Evolutionary conservation across 2,329 filamentous ascomycete species (phyloP), one percentile per base, ranked within the genome.

Genomic region (Fusarium napiforme): DNA sequence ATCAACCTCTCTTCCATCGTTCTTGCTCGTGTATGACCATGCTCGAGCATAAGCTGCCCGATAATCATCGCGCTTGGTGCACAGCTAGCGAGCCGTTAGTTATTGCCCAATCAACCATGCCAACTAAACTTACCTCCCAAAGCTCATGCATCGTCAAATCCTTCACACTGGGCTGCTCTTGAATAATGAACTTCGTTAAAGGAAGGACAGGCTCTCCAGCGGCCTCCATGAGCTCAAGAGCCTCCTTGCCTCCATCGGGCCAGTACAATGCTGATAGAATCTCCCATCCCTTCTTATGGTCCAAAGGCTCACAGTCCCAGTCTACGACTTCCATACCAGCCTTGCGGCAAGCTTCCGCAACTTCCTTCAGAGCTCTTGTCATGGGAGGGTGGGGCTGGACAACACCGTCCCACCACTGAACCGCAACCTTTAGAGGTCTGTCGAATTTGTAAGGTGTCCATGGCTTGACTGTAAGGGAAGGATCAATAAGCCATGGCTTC

Each of bases 321-420:
- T 90, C 85, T 8, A 91, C 81, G 64, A 91, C 78, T 50, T 91
- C 85, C 73, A 89, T 84, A 23, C 87, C 84, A 39, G 86, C 82
- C 56, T 68, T 81, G 71, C 75, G 79, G 83, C 64, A 92, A 72
- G 78, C 87, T 18, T 85, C 84, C 0, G 87, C 87, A 0, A 89
- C 84, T 58, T 89, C 85, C 59, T 83, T 82, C 43, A 93, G 76
- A 2, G 90, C 91, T 45, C 90, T 82, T 2, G 81, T 81, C 42
- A 91, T 84, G 1, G 90, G 90, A 0, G 90, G 90, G 66, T 91
- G 89, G 3, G 89, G 89, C 71, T 83, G 85, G 1, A 91, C 88
- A 16, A 91, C 84, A 0, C 86, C 88, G 66, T 92, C 90, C 79
- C 89, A 84, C 83, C 87, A 86, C 50, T 91, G 80, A 4, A 91